Base-by-base conservation (phyloP, 2,329 filamentous ascomycete species). In the Huntiella moniliformis region DNA sequence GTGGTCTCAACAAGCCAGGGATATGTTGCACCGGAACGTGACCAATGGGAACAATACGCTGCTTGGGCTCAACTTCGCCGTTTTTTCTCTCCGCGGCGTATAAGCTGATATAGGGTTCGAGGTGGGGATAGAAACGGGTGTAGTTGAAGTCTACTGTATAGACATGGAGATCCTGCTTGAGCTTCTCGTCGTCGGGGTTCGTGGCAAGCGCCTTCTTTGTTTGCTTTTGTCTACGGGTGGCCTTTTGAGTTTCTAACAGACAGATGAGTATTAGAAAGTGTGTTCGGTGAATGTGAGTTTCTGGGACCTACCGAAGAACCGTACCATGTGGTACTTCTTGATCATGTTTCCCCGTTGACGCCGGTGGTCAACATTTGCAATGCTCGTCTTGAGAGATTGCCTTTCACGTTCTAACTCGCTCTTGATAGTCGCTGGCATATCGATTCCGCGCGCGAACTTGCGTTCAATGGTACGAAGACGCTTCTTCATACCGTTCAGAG, bases 131-230 rank as follows among this genome's bases (percentile, higher is more conserved):
- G 59, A 78, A 80, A 45, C 74, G 69, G 1, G 82, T 74, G 56
- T 91, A 91, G 54, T 82, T 77, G 51, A 82, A 65, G 56, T 88
- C 82, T 10, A 87, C 73, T 56, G 86, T 72, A 18, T 75, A 74
- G 17, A 74, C 65, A 56, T 83, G 78, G n/a, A 82, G 63, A 50
- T 76, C 67, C 5, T 60, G 59, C 53, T 72, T 63, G 42, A 82
- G 58, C 46, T 60, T 71, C 41, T 70, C 65, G 1, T 66, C 58
- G 33, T 71, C 68, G 44, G 67, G 64, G 13, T 66, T 60, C 40
- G 67, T 61, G 13, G 68, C 61, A 35, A 82, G 62, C 70, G 54
- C 73, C 74, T 54, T 67, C 65, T 34, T 41, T 44, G 82, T 63
- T 55, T 77, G 73, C 59, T 80, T 86, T 44, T 75, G 64, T 37